Base-by-base conservation (phyloP, 2,329 filamentous ascomycete genomes). In the Aureobasidium musti region DNA sequence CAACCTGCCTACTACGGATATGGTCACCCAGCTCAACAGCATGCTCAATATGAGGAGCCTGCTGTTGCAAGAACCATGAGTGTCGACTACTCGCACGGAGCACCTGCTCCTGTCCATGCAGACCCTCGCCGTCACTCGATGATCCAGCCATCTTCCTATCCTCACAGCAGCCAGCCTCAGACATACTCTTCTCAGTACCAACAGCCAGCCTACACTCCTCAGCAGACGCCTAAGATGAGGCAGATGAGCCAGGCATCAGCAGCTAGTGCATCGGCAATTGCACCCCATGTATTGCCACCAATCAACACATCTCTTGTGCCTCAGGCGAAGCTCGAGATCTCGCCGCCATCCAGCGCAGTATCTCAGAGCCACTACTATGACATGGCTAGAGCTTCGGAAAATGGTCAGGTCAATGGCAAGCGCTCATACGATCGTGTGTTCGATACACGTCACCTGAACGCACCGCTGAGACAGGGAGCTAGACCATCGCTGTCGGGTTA, bases 341-440 rank as follows among this genome's bases (percentile, higher is more conserved):
- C 78, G 4, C 81, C 80, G n/a, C 81, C 81, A 0, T 73, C 76
- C n/a, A 79, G 79, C 60, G 73, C 76, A 35, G 77, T 76, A 65
- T 76, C 74, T 61, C 69, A 68, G 35, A 68, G 61, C 33, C 69
- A 66, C 54, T 68, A 26, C 65, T 68, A 59, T 43, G 67, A 63
- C 30, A 56, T 49, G 54, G 63, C 35, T 60, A 64, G 64, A 60
- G 41, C 56, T 63, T 63, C 54, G 41, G 69, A 69, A 5, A 68
- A 73, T 7, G 73, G 72, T 13, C 65, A 71, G 23, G 74, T 77
- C 10, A 76, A 75, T 10, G 75, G 79, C 67, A 83, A 83, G 71
- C 80, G 81, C 52, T 77, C 78, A 35, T 82, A 78, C 71, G 78
- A 78, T 26, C 74, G 76, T 63, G 80, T 80, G 10, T 83, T 83